Base-by-base conservation (phyloP, 2,329 filamentous ascomycete species). In the Curvularia sp. region DNA sequence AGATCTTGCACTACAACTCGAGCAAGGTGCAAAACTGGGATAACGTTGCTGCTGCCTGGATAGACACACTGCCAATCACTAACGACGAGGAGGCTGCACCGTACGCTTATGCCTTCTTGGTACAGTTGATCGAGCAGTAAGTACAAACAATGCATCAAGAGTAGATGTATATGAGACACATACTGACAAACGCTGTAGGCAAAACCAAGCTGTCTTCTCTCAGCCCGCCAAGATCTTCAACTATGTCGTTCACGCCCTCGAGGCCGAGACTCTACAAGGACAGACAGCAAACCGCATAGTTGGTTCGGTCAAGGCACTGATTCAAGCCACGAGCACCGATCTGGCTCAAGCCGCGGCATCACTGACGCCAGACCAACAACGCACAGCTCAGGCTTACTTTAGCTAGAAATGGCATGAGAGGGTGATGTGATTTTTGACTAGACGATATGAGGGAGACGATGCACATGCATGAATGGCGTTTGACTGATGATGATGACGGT, bases 21-120 rank as follows among this genome's bases (percentile, higher is more conserved):
- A 83, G 83, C 66, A 91, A 90, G 74, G 88, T 99, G 18, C 83
- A 82, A 53, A 92, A 96, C 70, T 83, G 86, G 49, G 89, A 95
- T 72, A 85, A 90, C 36, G 84, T 97, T 25, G 87, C 92, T 41
- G 80, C 83, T n/a, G 89, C 90, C 74, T 99, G 95, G 95, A 81
- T 99, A 48, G 88, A 92, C 65, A 97, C 94, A 0, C 82, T 99
- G 34, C 95, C 95, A 0, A 90, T 99, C 51, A 88, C 89, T 15
- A 97, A 97, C 72, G 95, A 99, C 66, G 95, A 99, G 77, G 95
- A 99, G 80, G 95, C 95, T 3, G 95, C 95, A 19, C 95, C 95
- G 13, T 98, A 96, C 77, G 93, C 93, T 1, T 99, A 99, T 75
- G 89, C 89, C 43, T 99, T 97, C 80, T 82, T 99, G 57, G 89